Evolutionary conservation across 805 yeast species (phyloP), one percentile per base, ranked within the genome.

Genomic region (Dipodascus albidus): DNA sequence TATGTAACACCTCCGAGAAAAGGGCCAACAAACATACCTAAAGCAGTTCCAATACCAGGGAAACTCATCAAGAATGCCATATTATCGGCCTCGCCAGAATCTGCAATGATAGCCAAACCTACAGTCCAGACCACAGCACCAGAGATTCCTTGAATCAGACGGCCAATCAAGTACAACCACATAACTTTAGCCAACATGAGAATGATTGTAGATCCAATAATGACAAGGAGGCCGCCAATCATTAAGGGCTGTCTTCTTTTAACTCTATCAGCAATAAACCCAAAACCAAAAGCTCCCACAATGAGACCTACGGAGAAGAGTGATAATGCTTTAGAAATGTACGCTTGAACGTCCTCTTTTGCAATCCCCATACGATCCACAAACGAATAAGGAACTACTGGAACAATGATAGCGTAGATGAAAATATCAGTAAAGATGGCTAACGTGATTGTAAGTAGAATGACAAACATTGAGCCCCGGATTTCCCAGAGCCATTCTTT

Each of bases 91-190:
- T 61, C 57, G 8, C 64, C 65, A 1, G 64, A 59, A 51, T 67
- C 68, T 11, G 63, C 58, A 11, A 67, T 44, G 23, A 67, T 59
- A 2, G 71, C 68, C 48, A 68, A 53, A 2, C 71, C 71, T 6
- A 64, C 68, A 1, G 65, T 59, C 71, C 71, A 67, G 20, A 67
- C 69, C 3, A 64, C 56, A 8, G 64, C 66, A 15, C 60, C 69
- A 17, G 70, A 61, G 4, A 64, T 41, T 6, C 71, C 71, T 50
- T 67, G 71, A 19, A 67, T 49, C 6, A 63, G 41, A 17, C 71
- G 60, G 23, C 69, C 71, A 22, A 62, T 52, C 33, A 61, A 55
- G 52, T 61, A 66, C 24, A 64, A 49, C 48, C 59, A 60, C n/a
- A 60, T 52, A 3, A 55, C 52, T n/a, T 51, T 55, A n/a, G 67